Evolutionary conservation across 495 filamentous ascomycete species (phyloP), one percentile per base, ranked within the genome.

Genomic region (Xylaria grammica): DNA sequence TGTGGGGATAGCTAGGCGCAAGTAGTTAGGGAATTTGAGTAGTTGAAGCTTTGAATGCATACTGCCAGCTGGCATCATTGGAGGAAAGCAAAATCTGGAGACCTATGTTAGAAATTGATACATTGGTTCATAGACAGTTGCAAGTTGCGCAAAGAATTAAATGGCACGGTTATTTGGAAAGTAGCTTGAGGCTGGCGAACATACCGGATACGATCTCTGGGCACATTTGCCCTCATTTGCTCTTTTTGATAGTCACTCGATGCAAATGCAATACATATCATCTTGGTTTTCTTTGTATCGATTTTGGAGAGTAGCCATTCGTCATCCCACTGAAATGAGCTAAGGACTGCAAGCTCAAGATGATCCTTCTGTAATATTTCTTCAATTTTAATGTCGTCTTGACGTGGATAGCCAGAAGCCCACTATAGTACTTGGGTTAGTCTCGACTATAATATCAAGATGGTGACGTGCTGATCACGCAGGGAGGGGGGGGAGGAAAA

Each of bases 11-110:
- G 84, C 93, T 10, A 97, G 82, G 0, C 93, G 84, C 2, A 96
- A 70, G 69, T 93, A 86, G 0, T 63, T 69, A 0, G 81, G 79
- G 65, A 92, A 88, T 67, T 91, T 93, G 0, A 97, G 81, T 0
- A 97, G 79, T 84, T 92, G 91, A 13, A 97, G 75, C 68, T 97
- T 97, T 5, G 91, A 95, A 69, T 97, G 93, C 93, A 96, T 97
- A 67, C 81, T 66, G 10, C 80, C 80, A 1, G 72, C 50, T 17
- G 65, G 53, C 36, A 51, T 82, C 85, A 70, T 91, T 72, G 75
- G 91, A 7, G 95, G 95, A 62, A 96, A 96, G 68, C 91, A 94
- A 36, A 94, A 83, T 22, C 60, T 63, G 38, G 38, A 45, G 24
- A 54, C 5, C 4, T 22, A 6, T 54, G 60, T 54, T 36, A 53